phyloP scores from a whole-genome alignment of 345 rosid species.

The Microcos paniculata region DNA sequence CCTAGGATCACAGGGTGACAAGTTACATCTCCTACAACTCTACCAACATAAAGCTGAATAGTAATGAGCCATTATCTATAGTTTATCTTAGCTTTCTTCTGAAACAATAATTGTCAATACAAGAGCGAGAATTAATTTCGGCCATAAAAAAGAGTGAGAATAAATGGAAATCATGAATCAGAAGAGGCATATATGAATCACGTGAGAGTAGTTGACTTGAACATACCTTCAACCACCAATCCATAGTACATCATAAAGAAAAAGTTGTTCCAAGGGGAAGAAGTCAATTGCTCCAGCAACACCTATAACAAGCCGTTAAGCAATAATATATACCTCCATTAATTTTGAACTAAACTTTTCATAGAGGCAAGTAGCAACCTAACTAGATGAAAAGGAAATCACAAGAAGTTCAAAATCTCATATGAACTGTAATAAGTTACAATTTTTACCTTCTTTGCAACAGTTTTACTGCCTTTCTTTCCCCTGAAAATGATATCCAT shows the following conservation, averaged over 20 bases:
- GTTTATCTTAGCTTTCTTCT: neutral
- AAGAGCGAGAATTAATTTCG: neutral
- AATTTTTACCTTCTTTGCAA: constrained; percentile 66
- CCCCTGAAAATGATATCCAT: constrained; percentile 77
- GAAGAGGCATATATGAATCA: too few relatives aligned
- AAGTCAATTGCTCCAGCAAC: constrained; percentile 75
- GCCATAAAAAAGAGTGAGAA: too few relatives aligned
- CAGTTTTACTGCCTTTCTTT: constrained; percentile 68
- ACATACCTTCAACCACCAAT: constrained; percentile 82
- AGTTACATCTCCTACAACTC: too few relatives aligned
- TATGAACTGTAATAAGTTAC: neutral
- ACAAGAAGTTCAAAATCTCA: neutral
- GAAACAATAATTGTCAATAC: neutral
- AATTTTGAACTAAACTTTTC: neutral
- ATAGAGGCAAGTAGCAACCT: neutral
- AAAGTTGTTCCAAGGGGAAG: constrained; percentile 90
- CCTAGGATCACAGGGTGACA: neutral
- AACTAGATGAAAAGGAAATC: too few relatives aligned
- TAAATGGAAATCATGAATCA: neutral
- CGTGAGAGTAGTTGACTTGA: too few relatives aligned
- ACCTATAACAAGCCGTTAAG: constrained; percentile 40
- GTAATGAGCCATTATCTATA: neutral
- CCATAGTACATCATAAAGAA: constrained; percentile 87
- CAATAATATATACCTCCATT: neutral
- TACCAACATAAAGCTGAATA: neutral